These are phyloP conservation scores for Skeletonema potamos DNA, from an alignment of 108 stramenopile genomes.

Conservation along the genomic window DNA sequence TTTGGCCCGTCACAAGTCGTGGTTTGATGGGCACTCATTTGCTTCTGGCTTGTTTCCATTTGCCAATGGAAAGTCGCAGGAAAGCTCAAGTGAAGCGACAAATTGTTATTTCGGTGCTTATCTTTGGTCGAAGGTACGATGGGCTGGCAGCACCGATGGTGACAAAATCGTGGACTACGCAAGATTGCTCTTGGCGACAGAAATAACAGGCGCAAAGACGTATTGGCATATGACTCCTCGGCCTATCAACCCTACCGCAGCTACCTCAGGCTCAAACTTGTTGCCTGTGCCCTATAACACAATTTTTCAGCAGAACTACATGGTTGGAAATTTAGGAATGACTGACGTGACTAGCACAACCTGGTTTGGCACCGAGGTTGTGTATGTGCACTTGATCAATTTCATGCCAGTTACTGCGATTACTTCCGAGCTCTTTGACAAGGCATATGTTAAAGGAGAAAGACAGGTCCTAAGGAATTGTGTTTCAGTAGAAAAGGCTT, in stretches of 20 bases:
- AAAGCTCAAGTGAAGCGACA: constrained; percentile 94
- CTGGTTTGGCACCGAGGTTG: constrained; percentile 76
- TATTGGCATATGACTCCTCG: constrained; percentile 90
- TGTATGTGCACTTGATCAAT: constrained; percentile 90
- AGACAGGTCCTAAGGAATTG: constrained; percentile 12
- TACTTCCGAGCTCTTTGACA: constrained; percentile 63
- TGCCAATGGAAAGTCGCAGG: constrained; percentile 95
- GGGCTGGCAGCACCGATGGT: constrained; percentile 47
- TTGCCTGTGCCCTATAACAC: constrained; percentile 23
- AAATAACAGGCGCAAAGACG: constrained; percentile 83
- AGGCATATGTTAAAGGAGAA: constrained; percentile 61
- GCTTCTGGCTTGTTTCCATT: constrained; percentile 86
- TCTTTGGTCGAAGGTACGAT: constrained; percentile 83
- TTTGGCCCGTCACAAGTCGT: constrained; percentile 75
- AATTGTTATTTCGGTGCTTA: constrained; percentile 96
- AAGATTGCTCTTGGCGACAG: constrained; percentile 77
- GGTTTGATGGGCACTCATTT: constrained; percentile 91
- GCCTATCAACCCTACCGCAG: neutral
- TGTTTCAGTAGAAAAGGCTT: constrained; percentile 66
- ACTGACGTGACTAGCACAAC: constrained; percentile 71
- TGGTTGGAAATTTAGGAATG: constrained; percentile 93
- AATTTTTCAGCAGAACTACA: constrained; percentile 68
- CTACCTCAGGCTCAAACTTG: neutral
- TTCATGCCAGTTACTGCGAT: constrained; percentile 81
- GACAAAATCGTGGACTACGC: constrained; percentile 66